Evolutionary conservation across 2,329 filamentous ascomycete genomes (phyloP), one percentile per base, ranked within the genome.

Genomic region (Ophiostoma himal-ulmi): DNA sequence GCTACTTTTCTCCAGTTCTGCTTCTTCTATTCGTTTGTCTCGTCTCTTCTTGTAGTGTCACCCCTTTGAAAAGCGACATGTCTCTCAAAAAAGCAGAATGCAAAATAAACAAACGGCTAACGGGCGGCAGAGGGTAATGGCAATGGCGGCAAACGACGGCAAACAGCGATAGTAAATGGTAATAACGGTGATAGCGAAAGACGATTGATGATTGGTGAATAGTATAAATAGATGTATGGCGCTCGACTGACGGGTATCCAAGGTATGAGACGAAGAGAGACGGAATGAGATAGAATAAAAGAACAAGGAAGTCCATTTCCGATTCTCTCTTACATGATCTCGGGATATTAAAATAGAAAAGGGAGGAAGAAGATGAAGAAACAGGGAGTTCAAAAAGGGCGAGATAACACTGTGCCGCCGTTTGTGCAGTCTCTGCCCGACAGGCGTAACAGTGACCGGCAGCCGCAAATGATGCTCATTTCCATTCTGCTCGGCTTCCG

Each of bases 161-260:
- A 13, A 60, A 54, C 20, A 54, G n/a, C 13, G 14, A 54, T 54
- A n/a, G 52, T 11, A 10, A 54, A 54, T 54, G 52, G 52, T 22
- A n/a, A 54, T 11, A 7, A n/a, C 6, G 10, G 7, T 11, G 30
- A 60, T 60, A 22, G 26, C 22, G 57, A 22, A 64, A 14, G 60
- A 30, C n/a, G 30, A 37, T 36, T 36, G 30, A 37, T 11, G 13
- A 22, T n/a, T 37, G 60, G 30, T 37, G 62, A 20, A 65, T 65
- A 34, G 57, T 36, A 20, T 6, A 48, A 20, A 22, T 6, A 48
- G 6, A 10, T 57, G 52, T 26, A 57, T 57, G 52, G n/a, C 62
- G 62, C 62, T 65, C 62, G 62, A 65, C 34, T 37, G 62, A 65
- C 62, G 62, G 62, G 62, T 65, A 65, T 65, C 62, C 62, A 65